Base-by-base conservation (phyloP, 805 yeast species). In the Teunomyces lycoperdinae region DNA sequence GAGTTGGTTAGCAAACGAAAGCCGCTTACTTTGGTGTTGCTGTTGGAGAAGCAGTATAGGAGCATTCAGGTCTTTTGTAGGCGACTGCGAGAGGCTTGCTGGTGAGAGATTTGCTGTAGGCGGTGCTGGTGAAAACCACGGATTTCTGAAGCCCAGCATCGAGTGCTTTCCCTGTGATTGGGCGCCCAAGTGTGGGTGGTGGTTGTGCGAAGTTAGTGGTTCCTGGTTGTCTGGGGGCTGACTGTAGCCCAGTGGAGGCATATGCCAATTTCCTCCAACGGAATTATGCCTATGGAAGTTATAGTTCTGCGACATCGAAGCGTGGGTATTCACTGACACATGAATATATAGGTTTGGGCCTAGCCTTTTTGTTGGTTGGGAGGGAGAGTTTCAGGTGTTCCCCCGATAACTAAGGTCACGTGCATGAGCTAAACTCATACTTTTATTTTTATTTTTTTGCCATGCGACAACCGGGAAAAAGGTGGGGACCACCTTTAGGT, bases 1-100 rank as follows among this genome's bases (percentile, higher is more conserved):
- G 10, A 78, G 59, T 49, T 76, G 80, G 53, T 68, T 71, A 9
- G 76, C 66, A 48, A 68, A 71, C n/a, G 73, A 68, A 36, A 62
- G 56, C 17, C 71, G 49, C 49, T 63, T 66, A 14, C 50, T 51
- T 29, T 45, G 51, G 42, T 60, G 66, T 24, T 46, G 49, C 30
- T 41, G 46, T 42, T 60, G 67, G 35, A 64, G 56, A 7, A 67
- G 54, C 9, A 68, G 68, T 16, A 60, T 55, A 32, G 60, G 48
- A 8, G 48, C 43, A 24, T 33, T 30, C 35, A 54, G 58, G 32
- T 58, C 49, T 45, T 64, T 64, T 20, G 70, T 65, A 13, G 70
- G 71, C 28, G 66, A 55, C 34, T 58, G 64, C 6, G 52, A 47
- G 27, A 50, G 40, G 51, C 50, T 42, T 43, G 48, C 38, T 48